Percentiles rank a stretch among this genome's conserved stretches.
phyloP scores from a whole-genome alignment of 176 grass and related monocot genomes.

The Aechmea fasciata region DNA sequence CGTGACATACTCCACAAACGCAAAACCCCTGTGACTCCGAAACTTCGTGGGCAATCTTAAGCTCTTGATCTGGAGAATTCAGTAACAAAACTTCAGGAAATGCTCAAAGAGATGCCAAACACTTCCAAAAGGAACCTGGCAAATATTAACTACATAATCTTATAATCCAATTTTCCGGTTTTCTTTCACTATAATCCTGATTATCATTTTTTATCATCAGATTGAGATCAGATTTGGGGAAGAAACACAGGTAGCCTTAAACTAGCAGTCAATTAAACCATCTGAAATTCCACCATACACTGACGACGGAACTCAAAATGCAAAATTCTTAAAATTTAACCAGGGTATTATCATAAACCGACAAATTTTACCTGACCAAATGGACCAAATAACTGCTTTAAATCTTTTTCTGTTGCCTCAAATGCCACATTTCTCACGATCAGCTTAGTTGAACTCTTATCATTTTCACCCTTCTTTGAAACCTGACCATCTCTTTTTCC shows the following conservation, averaged over 20 bases:
- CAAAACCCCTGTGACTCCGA: constrained; percentile 82
- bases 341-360: background rate
- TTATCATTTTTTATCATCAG: background rate
- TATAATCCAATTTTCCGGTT: too few relatives aligned
- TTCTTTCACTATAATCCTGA: background rate
- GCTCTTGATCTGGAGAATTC: constrained; percentile 59
- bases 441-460: constrained; percentile 85
- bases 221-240: too few relatives aligned
- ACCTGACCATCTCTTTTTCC: constrained; percentile 46
- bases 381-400: constrained; percentile 78
- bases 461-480: constrained; percentile 57
- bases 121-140: background rate
- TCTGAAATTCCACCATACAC: too few relatives aligned
- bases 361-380: constrained; percentile 74
- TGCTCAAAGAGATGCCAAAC: background rate
- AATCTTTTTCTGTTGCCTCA: constrained; percentile 80
- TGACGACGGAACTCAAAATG: background rate
- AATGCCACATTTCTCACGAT: constrained; percentile 94
- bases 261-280: too few relatives aligned
- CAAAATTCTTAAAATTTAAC: background rate
- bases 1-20: constrained; percentile 71
- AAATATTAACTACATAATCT: too few relatives aligned
- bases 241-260: too few relatives aligned
- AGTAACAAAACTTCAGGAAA: constrained; percentile 4
- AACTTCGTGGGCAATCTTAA: constrained; percentile 88